Evolutionary conservation across 78 protist species (phyloP), one percentile per base, ranked within the genome.

Genomic region (Pigoraptor vietnamica): DNA sequence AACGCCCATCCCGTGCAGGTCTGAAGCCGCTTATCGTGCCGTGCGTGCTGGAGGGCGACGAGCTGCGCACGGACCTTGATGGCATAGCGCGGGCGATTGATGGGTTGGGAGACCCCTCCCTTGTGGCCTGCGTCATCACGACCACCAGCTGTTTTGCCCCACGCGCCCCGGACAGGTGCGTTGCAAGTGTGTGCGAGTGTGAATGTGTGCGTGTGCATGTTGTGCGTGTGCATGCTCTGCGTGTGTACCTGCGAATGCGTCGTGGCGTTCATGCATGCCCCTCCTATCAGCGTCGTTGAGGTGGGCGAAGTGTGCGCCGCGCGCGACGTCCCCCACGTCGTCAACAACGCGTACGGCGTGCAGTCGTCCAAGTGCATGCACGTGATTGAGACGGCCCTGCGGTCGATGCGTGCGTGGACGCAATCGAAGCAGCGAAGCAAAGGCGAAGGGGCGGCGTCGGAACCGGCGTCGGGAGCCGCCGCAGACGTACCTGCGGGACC

Each of bases 101-200:
- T 9, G 48, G 34, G 39, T 37, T 83, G 0, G 98, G 98, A 0
- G 23, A 93, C 38, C 99, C 95, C 0, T 35, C 79, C 34, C 92
- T 99, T 14, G 86, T 98, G 48, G 67, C 67, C 67, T 94, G 98
- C 67, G 98, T 99, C 21, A 34, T 98, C 33, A 40, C 97, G 37
- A 98, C 99, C 0, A 97, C 99, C 34, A 88, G 96, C 83, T 98
- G 99, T 92, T 99, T 99, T 79, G 99, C 99, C 21, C 99, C 99
- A 39, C 93, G 99, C 19, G 92, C 86, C 10, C 98, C 99, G 0
- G 99, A 99, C 83, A 19, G 79, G 86, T 33, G 21, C 23, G 34
- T 82, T 32, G 37, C 14, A 14, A 21, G 67, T 48, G 67, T 48
- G 67, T 48, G 67, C 14, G 67, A 21, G 67, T 48, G 33, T 1